Conservation (phyloP, 192 early-diverging fungal genomes). For the Backusella sp. region DNA sequence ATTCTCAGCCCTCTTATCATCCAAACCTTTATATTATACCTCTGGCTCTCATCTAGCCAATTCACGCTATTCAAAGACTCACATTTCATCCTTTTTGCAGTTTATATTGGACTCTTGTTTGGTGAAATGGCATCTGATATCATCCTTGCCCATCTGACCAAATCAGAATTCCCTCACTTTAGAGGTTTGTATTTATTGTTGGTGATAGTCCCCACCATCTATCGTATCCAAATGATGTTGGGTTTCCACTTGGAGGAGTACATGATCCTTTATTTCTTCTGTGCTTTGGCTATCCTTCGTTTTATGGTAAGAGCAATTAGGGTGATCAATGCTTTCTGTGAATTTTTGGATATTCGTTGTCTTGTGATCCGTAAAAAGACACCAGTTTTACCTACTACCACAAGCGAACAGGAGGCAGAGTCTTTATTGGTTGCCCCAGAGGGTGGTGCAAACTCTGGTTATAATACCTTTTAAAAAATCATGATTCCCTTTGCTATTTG, state of each 20-base stretch:
- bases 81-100: slow-evolving; percentile 72
- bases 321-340: slow-evolving; percentile 88
- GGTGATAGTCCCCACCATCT: slow-evolving; percentile 31
- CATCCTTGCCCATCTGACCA: slow-evolving; percentile 87
- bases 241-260: slow-evolving; percentile 48
- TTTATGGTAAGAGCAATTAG: slow-evolving; percentile 81
- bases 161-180: slow-evolving; percentile 80
- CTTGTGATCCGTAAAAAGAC: slow-evolving; percentile 36
- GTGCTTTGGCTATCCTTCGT: slow-evolving; percentile 62
- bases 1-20: slow-evolving; percentile 59
- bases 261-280: slow-evolving; percentile 62
- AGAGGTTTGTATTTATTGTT: slow-evolving; percentile 70
- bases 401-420: neutral
- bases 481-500: neutral
- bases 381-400: neutral
- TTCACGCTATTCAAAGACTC: slow-evolving; percentile 62
- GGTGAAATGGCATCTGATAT: slow-evolving; percentile 89
- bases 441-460: neutral
- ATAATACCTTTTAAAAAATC: slow-evolving; percentile 3
- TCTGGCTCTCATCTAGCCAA: slow-evolving; percentile 67
- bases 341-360: slow-evolving; percentile 82
- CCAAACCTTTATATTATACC: slow-evolving; percentile 57
- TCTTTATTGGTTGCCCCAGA: neutral
- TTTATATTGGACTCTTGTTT: slow-evolving; percentile 74
- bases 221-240: slow-evolving; percentile 48